Evolutionary conservation across 345 rosid species (phyloP), one percentile per base, ranked within the genome.

Genomic region (Gossypium raimondii): DNA sequence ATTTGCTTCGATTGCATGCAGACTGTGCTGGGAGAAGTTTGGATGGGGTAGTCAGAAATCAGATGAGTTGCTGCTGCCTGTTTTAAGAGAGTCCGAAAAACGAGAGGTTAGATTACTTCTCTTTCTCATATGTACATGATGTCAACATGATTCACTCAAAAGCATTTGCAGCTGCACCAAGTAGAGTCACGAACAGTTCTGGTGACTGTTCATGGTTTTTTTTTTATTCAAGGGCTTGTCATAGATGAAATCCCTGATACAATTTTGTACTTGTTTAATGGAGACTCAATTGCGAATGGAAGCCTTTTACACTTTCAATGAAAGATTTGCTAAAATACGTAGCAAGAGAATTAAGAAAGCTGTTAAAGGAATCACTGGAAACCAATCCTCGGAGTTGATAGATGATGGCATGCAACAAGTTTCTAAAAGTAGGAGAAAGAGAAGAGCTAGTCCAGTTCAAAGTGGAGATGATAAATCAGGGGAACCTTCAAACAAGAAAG

Each of bases 21-120:
- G 99, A 82, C 75, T 93, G 78, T 93, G 99, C 86, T 91, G 94
- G 94, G 99, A 95, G 70, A 93, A 89, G 79, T 90, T 95, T 87
- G 97, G 89, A 14, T 95, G 98, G 99, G 86, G 80, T 76, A 52
- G 89, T 68, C 89, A 87, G 77, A 95, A 95, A 81, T 86, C 91
- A 25, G 94, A 93, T 76, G 97, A 92, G 77, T 80, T 95, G 77
- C 85, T 93, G 24, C 60, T 87, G 74, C 99, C 96, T 51, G 99
- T 95, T 82, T 80, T 95, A 82, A 93, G 90, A 78, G 98, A 95
- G 84, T 95, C 89, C 48, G 86, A 90, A 74, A 95, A 93, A 77
- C 94, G 84, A 7, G 98, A 95, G 98, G 98, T 94, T 73, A 70
- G 81, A 5, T 11, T 55, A 34, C 34, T 72, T 45, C 71, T 38